These are phyloP conservation scores for Plasmodium fragile DNA, from an alignment of 169 alveolate genomes.

Conservation along the genomic window DNA sequence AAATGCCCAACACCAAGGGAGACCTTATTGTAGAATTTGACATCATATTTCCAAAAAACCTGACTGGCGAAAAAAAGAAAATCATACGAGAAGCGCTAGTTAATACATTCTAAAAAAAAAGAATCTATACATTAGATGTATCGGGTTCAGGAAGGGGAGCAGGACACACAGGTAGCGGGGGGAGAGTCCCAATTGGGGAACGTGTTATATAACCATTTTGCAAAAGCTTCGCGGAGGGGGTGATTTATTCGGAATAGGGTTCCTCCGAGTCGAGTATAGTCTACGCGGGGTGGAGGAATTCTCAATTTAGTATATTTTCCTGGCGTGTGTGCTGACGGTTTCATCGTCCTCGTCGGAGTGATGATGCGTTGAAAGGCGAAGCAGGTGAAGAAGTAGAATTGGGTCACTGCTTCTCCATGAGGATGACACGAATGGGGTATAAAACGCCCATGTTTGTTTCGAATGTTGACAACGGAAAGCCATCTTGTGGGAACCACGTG, in stretches of 20 bases:
- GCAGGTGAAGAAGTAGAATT: background rate
- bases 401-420: background rate
- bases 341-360: background rate
- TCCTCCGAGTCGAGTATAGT: background rate
- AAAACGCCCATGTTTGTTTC: background rate
- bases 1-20: slow-evolving; percentile 85
- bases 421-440: background rate
- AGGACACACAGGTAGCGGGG: no score
- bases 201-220: background rate
- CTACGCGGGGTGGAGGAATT: background rate
- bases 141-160: background rate
- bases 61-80: slow-evolving; percentile 87
- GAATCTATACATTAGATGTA: background rate
- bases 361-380: background rate
- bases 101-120: slow-evolving; percentile 58
- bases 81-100: slow-evolving; percentile 75
- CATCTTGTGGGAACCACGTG: background rate
- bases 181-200: background rate
- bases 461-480: background rate
- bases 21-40: slow-evolving; percentile 89
- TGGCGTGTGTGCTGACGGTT: background rate
- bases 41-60: slow-evolving; percentile 85
- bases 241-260: background rate
- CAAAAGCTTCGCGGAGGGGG: background rate
- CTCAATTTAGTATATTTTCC: background rate